phyloP scores from a whole-genome alignment of 2,329 filamentous ascomycete genomes.

The Didymella exigua region DNA sequence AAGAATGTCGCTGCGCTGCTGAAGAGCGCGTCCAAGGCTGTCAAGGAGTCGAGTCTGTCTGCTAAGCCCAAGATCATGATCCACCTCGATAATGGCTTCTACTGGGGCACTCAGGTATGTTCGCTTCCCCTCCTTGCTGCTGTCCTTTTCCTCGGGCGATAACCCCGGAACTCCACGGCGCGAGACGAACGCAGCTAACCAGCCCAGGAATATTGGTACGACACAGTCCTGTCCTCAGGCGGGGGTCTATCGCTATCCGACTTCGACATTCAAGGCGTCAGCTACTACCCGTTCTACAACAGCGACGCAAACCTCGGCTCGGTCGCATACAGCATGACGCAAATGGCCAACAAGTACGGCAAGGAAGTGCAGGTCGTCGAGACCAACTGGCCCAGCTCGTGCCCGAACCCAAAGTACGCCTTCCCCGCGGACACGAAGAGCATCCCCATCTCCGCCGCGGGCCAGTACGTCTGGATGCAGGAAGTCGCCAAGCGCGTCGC shows the following conservation, averaged over 20 bases:
- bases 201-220: slow-evolving; percentile 67
- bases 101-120: slow-evolving; percentile 58
- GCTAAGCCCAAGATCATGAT: slow-evolving; percentile 72
- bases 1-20: slow-evolving; percentile 68
- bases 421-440: slow-evolving; percentile 66
- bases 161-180: too few relatives aligned
- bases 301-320: slow-evolving; percentile 62
- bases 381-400: slow-evolving; percentile 71
- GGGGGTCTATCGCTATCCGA: slow-evolving; percentile 60
- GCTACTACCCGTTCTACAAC: slow-evolving; percentile 76
- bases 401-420: slow-evolving; percentile 61
- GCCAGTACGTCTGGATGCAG: slow-evolving; percentile 67
- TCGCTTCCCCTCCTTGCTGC: too few relatives aligned
- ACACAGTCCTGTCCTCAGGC: slow-evolving; percentile 54
- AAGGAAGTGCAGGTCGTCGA: slow-evolving; percentile 74
- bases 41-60: slow-evolving; percentile 66
- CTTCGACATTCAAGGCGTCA: slow-evolving; percentile 74
- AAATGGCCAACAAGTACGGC: slow-evolving; percentile 65
- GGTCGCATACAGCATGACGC: slow-evolving; percentile 61
- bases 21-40: slow-evolving; percentile 66
- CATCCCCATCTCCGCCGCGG: slow-evolving; percentile 67
- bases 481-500: slow-evolving; percentile 63
- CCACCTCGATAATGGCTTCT: slow-evolving; percentile 77
- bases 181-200: not conserved
- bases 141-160: too few relatives aligned